These are phyloP conservation scores for Chrysopogon serrulatus DNA, from an alignment of 176 grass and related monocot species.

Conservation along the genomic window DNA sequence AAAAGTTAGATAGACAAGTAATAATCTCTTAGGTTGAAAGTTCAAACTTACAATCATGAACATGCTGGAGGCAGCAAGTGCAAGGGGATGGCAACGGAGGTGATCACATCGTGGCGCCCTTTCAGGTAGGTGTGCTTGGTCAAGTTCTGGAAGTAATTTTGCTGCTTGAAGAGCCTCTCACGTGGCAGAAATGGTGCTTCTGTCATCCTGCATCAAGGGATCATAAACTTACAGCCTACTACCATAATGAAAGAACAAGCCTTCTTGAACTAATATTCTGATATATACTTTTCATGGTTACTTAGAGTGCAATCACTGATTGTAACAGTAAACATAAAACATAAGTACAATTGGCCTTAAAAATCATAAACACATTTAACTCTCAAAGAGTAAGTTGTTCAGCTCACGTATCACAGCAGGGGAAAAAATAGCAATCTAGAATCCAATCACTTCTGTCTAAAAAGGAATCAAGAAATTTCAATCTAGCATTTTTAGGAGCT, in stretches of 20 bases:
- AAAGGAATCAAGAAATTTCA: not conserved
- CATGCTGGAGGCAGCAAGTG: slow-evolving; percentile 43
- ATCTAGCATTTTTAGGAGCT: not conserved
- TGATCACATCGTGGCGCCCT: slow-evolving; percentile 51
- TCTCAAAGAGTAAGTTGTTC: not conserved
- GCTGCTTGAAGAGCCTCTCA: slow-evolving; percentile 54
- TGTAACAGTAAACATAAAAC: not conserved
- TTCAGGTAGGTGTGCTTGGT: slow-evolving; percentile 61
- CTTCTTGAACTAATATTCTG: not conserved
- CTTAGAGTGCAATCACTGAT: not conserved
- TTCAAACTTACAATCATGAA: slow-evolving; percentile 49
- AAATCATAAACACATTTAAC: not conserved
- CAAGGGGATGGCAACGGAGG: slow-evolving; percentile 59
- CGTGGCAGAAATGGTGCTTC: slow-evolving; percentile 53
- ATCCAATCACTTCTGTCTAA: not conserved
- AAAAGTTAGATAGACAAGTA: not conserved
- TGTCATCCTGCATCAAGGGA: slow-evolving; percentile 45
- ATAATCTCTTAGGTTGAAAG: not conserved
- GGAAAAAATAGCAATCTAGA: not conserved
- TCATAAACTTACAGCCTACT: not conserved
- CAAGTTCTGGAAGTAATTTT: slow-evolving; percentile 44
- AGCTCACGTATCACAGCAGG: not conserved
- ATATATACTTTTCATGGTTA: not conserved
- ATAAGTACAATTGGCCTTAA: not conserved
- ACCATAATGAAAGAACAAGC: not conserved